Evolutionary conservation across 2,329 filamentous ascomycete genomes (phyloP).

Genomic region (Fusarium siculi): DNA sequence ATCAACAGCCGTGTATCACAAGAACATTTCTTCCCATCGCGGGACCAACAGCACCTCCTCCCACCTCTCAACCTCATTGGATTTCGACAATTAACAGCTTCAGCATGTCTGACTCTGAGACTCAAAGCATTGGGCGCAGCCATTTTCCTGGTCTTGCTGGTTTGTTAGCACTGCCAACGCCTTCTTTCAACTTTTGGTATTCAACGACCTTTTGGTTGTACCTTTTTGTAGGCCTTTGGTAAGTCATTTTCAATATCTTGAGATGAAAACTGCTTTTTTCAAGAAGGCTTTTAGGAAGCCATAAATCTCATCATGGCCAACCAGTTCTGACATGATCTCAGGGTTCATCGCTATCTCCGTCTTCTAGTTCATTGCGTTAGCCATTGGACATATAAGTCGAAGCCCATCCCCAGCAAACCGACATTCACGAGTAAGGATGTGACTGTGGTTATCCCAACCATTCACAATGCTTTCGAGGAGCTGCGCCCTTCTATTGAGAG

Average conservation of each 20-base stretch:
- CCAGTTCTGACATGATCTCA: slow-evolving; percentile 51
- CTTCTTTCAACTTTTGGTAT: slow-evolving; percentile 51
- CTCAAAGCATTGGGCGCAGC: slow-evolving; percentile 22
- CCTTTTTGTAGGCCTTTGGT: slow-evolving; percentile 59
- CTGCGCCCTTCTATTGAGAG: slow-evolving; percentile 83
- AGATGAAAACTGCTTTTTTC: not conserved
- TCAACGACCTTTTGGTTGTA: slow-evolving; percentile 61
- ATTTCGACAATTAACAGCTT: slow-evolving; percentile 20
- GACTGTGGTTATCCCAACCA: slow-evolving; percentile 92
- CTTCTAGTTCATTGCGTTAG: slow-evolving; percentile 86
- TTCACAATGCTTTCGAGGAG: slow-evolving; percentile 87
- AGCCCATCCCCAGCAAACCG: slow-evolving; percentile 84
- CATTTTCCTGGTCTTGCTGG: slow-evolving; percentile 29
- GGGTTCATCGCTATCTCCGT: slow-evolving; percentile 88
- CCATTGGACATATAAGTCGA: slow-evolving; percentile 88
- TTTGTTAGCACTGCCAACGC: slow-evolving; percentile 30
- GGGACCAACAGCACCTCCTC: slow-evolving; percentile 38
- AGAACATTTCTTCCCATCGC: slow-evolving; percentile 12
- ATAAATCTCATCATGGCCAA: not conserved
- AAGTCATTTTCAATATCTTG: slow-evolving; percentile 42
- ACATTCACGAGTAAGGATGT: slow-evolving; percentile 84
- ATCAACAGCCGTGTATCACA: slow-evolving; percentile 25
- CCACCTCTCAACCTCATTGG: slow-evolving; percentile 21
- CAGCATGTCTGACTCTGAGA: slow-evolving; percentile 39
- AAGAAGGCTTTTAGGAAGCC: not conserved